A percentile compares a stretch with the other conserved stretches of the same genome.
Evolutionary conservation across 495 filamentous ascomycete species (phyloP).

Genomic region (Astrocystis sublimbata): DNA sequence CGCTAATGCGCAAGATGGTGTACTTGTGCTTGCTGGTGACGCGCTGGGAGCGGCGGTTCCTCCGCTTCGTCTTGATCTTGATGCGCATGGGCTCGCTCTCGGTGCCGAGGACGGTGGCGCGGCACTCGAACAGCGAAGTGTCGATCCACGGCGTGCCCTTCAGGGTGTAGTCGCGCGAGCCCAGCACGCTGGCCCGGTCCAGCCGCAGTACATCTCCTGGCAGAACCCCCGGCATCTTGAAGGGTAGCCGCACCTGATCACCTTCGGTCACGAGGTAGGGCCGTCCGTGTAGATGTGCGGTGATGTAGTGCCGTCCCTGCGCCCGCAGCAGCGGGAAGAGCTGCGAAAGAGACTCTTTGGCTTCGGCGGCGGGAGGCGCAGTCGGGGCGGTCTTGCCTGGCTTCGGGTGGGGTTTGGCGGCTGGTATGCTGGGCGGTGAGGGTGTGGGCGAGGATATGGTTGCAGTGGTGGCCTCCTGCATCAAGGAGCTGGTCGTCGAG

Average conservation of each 20-base stretch:
- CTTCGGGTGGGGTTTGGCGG: slow-evolving; percentile 29
- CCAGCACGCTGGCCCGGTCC: slow-evolving; percentile 75
- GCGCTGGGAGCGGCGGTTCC: slow-evolving; percentile 70
- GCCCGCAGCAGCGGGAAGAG: slow-evolving; percentile 75
- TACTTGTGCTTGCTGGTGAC: slow-evolving; percentile 84
- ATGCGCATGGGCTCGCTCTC: slow-evolving; percentile 85
- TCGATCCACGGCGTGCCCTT: slow-evolving; percentile 77
- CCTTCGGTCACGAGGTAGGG: slow-evolving; percentile 90
- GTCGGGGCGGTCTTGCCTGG: slow-evolving; percentile 29
- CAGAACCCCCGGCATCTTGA: slow-evolving; percentile 79
- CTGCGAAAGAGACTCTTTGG: slow-evolving; percentile 46
- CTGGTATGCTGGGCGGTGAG: slow-evolving; percentile 27
- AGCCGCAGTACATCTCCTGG: slow-evolving; percentile 84
- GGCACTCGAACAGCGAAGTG: slow-evolving; percentile 77
- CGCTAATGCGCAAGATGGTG: slow-evolving; percentile 81
- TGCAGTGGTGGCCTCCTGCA: slow-evolving; percentile 31
- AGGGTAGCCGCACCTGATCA: slow-evolving; percentile 89
- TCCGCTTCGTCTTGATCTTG: slow-evolving; percentile 91
- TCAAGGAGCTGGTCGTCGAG: slow-evolving; percentile 21
- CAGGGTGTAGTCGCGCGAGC: slow-evolving; percentile 87
- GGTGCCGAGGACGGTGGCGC: slow-evolving; percentile 80
- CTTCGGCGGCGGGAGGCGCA: slow-evolving; percentile 28
- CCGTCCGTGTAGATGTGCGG: slow-evolving; percentile 78
- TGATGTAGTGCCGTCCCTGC: slow-evolving; percentile 84
- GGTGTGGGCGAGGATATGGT: slow-evolving; percentile 21